Evolutionary conservation across 2,329 filamentous ascomycete species (phyloP).

Genomic region (Ophiostoma tasmaniense): DNA sequence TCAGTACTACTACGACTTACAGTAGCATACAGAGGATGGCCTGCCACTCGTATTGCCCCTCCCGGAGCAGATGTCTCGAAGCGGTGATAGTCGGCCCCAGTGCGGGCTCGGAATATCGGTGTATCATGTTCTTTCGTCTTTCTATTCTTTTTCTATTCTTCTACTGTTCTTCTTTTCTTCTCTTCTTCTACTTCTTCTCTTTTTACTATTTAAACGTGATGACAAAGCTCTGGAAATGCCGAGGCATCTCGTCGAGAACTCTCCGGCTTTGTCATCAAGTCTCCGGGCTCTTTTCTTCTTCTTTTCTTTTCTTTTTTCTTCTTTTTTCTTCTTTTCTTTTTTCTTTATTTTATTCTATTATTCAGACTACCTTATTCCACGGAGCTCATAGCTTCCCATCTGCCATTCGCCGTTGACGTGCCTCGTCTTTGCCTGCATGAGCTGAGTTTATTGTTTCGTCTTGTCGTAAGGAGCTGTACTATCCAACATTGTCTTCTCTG

Average conservation of each 20-base stretch:
- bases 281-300: not conserved
- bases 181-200: not conserved
- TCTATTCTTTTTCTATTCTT: not conserved
- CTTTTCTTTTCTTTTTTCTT: not conserved
- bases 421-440: not conserved
- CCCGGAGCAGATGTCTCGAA: not conserved
- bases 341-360: not conserved
- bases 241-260: not conserved
- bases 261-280: not conserved
- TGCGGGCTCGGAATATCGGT: not conserved
- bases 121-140: not conserved
- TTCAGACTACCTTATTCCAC: no score
- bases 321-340: not conserved
- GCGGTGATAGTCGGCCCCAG: not conserved
- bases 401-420: not conserved
- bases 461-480: no score
- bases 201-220: not conserved
- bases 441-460: no score
- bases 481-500: no score
- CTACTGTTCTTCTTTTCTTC: not conserved
- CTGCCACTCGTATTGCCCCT: not conserved
- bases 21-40: no score
- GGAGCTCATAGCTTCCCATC: not conserved
- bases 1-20: no score
- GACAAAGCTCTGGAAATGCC: not conserved